A percentile compares a stretch with the other conserved stretches of the same genome.
phyloP scores from a whole-genome alignment of 352 stramenopile genomes.

The Phytophthora meadii region DNA sequence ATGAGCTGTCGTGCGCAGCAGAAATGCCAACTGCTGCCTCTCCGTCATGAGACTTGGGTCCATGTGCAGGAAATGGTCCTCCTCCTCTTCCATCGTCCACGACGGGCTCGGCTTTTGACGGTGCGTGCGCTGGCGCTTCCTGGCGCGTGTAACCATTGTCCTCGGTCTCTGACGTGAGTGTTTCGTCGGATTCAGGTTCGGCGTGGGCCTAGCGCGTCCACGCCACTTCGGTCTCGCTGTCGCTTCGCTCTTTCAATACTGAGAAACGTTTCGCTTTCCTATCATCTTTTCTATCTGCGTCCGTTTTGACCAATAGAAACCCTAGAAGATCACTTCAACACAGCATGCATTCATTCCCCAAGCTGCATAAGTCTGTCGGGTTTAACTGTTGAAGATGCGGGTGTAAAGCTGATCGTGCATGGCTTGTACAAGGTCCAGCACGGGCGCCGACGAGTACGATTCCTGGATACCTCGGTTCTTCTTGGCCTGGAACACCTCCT shows the following conservation, averaged over 20 bases:
- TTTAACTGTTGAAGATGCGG: conserved; percentile 86
- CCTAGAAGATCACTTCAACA: conserved; percentile 48
- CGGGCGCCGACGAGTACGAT: conserved; percentile 79
- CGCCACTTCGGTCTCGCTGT: not conserved
- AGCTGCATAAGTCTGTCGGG: no score
- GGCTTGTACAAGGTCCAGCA: conserved; percentile 83
- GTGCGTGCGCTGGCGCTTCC: conserved; percentile 27
- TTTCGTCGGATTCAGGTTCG: conserved; percentile 14
- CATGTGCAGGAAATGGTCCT: conserved; percentile 37
- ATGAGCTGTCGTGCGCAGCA: conserved; percentile 71
- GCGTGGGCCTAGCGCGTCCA: conserved; percentile 10
- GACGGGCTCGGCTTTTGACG: conserved; percentile 3
- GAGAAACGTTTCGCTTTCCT: conserved; percentile 20
- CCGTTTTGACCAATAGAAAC: conserved; percentile 26
- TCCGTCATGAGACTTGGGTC: conserved; percentile 83
- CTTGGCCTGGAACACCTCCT: conserved; percentile 67
- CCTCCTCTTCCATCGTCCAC: conserved; percentile 24
- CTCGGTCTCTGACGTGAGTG: conserved; percentile 7
- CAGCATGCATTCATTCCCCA: not conserved
- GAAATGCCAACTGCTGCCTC: conserved; percentile 79
- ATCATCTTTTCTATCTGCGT: not conserved
- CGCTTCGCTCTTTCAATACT: conserved; percentile 26
- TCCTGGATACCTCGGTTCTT: conserved; percentile 68
- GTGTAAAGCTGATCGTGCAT: conserved; percentile 91
- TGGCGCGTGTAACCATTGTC: conserved; percentile 27